Base-by-base conservation (phyloP, 2,329 filamentous ascomycete genomes). In the Fusarium brevicatenulatum region DNA sequence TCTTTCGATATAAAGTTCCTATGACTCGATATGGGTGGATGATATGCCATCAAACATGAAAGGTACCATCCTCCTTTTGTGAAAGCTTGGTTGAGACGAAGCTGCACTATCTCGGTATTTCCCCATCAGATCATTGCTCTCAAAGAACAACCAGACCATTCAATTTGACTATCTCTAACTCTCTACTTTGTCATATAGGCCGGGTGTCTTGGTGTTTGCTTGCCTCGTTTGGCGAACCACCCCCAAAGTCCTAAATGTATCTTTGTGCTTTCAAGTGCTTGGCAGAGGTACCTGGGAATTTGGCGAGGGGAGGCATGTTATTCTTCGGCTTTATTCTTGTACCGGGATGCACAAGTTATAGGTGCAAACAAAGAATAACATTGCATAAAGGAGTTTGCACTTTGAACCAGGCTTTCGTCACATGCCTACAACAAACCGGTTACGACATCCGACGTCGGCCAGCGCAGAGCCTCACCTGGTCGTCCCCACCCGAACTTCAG, bases 381-480 rank as follows among this genome's bases (percentile, higher is more conserved):
- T 62, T 46, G n/a, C 34, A 44, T 46, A 30, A 30, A 12, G 25
- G 25, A 32, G 39, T n/a, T n/a, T 63, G 37, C 63, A 68, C 42
- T 44, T 40, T 28, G 34, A 36, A 28, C 25, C 28, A 28, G 32
- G 36, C 40, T 58, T 34, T 34, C 37, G 37, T 34, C 43, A 63
- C 19, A 63, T 40, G 25, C n/a, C 54, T 32, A 11, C 23, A 39
- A 16, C 34, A 39, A 53, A 28, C 23, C 34, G 10, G 19, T 6
- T 39, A 28, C 34, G 19, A 39, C 8, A 23, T 23, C 64, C 57
- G 57, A 52, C 52, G 13, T 30, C 66, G 52, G 66, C 9, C n/a
- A 10, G 28, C 16, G 58, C 58, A 65, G 50, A 70, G 58, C 40
- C 50, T 69, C 66, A 58, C 36, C 28, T 7, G n/a, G 25, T 47